These are phyloP conservation scores for Nitzschia sp. DNA, from an alignment of 108 stramenopile genomes.

Conservation along the genomic window DNA sequence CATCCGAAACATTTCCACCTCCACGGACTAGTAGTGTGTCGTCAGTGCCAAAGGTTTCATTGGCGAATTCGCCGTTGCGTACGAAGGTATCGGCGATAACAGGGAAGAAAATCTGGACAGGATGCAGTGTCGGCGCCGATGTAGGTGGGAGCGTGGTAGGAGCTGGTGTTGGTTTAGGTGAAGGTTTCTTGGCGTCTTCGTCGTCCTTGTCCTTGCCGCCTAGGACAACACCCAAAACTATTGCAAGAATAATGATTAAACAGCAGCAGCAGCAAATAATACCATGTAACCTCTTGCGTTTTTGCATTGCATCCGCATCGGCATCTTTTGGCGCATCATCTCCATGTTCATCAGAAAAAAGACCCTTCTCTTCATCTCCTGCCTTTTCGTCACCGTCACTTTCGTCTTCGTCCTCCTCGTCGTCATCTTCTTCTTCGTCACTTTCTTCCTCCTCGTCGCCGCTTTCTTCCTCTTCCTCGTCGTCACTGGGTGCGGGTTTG, in stretches of 20 bases:
- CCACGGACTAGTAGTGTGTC: background rate
- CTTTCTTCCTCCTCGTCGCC: background rate
- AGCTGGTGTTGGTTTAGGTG: background rate
- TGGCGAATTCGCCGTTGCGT: conserved; percentile 5
- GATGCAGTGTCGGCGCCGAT: background rate
- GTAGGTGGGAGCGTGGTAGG: background rate
- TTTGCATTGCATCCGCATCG: background rate
- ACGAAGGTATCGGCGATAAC: conserved; percentile 8
- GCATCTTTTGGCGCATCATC: conserved; percentile 2
- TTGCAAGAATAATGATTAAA: background rate
- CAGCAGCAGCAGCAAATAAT: background rate
- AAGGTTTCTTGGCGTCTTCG: background rate
- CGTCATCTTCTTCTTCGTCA: conserved; percentile 11
- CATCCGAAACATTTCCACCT: background rate
- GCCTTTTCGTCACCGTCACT: background rate
- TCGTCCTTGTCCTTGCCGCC: conserved; percentile 6
- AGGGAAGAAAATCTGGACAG: conserved; percentile 3
- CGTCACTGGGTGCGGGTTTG: background rate
- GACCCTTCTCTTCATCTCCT: background rate
- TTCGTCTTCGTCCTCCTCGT: conserved; percentile 1
- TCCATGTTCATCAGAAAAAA: conserved; percentile 11
- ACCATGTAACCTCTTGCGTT: background rate
- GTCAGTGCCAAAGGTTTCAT: background rate
- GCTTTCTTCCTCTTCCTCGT: background rate
- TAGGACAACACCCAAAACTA: conserved; percentile 8